Evolutionary conservation across 345 rosid species (phyloP).

Genomic region (Excoecaria cochinchinensis): DNA sequence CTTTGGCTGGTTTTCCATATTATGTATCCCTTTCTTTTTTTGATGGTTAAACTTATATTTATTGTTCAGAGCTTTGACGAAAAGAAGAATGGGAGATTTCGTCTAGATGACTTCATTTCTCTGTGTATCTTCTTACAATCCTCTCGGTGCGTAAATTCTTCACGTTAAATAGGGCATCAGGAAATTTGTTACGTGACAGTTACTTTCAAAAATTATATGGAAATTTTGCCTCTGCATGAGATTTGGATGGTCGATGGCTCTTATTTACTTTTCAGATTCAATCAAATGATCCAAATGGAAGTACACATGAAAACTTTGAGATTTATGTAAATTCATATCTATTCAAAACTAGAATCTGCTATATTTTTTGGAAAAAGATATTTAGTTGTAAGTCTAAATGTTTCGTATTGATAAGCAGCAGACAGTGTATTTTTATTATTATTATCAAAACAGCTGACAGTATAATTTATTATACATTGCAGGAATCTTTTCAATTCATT

Average conservation of each 20-base stretch:
- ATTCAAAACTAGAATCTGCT: neutral
- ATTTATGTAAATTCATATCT: too few relatives aligned
- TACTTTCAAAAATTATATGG: neutral
- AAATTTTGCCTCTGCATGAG: too few relatives aligned
- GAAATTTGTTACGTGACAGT: neutral
- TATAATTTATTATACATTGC: constrained; percentile 14
- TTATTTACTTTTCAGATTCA: neutral
- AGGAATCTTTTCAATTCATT: constrained; percentile 67
- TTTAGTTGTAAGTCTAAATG: neutral
- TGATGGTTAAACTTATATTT: neutral
- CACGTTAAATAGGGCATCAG: neutral
- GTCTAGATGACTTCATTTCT: constrained; percentile 65
- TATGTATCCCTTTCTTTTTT: neutral
- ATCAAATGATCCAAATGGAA: neutral
- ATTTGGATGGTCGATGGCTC: neutral
- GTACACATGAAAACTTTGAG: neutral
- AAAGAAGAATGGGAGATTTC: constrained; percentile 58
- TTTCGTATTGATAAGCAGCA: neutral
- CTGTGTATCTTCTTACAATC: constrained; percentile 72
- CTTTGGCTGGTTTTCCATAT: neutral
- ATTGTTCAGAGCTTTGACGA: constrained; percentile 59
- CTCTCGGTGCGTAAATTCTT: constrained; percentile 42
- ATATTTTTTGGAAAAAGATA: neutral
- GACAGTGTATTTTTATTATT: neutral
- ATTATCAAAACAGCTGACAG: neutral